Conservation (phyloP, 768 basidiomycete genomes). For the Leccinellum albellum region DNA sequence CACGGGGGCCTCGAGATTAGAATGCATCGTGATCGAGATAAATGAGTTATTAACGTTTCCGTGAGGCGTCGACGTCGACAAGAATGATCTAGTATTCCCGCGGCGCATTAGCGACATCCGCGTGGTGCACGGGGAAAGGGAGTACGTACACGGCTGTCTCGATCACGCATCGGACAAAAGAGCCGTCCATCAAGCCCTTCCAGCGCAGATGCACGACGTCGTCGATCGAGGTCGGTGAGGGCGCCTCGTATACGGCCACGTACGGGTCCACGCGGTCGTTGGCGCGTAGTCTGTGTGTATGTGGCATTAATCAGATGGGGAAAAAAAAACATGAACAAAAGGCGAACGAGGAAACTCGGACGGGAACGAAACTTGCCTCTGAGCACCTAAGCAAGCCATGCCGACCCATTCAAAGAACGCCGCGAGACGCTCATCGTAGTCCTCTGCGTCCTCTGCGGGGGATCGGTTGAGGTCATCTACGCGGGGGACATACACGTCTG, state of each 20-base stretch:
- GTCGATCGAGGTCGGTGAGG: slow-evolving; percentile 42
- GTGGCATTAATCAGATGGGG: neutral
- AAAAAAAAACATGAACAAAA: too few relatives aligned
- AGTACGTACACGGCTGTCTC: slow-evolving; percentile 37
- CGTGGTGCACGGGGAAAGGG: neutral
- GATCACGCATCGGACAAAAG: slow-evolving; percentile 52
- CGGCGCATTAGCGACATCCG: neutral
- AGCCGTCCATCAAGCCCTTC: slow-evolving; percentile 52
- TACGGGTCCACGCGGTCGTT: slow-evolving; percentile 69
- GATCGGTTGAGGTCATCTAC: slow-evolving; percentile 25
- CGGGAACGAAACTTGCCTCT: slow-evolving; percentile 42
- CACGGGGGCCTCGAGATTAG: slow-evolving; percentile 44
- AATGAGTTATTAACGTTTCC: slow-evolving; percentile 9
- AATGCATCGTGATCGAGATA: slow-evolving; percentile 32
- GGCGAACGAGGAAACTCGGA: too few relatives aligned
- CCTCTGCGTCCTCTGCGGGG: slow-evolving; percentile 39
- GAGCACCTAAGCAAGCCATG: slow-evolving; percentile 62
- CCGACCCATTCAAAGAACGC: slow-evolving; percentile 71
- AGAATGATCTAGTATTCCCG: slow-evolving; percentile 3
- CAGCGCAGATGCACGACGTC: slow-evolving; percentile 54
- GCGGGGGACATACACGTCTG: slow-evolving; percentile 42
- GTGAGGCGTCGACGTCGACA: slow-evolving; percentile 3
- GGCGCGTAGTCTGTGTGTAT: slow-evolving; percentile 44
- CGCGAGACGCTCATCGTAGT: slow-evolving; percentile 45
- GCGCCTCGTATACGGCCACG: slow-evolving; percentile 61